phyloP scores from a whole-genome alignment of 2,329 filamentous ascomycete genomes.

The Macrophomina tecta region DNA sequence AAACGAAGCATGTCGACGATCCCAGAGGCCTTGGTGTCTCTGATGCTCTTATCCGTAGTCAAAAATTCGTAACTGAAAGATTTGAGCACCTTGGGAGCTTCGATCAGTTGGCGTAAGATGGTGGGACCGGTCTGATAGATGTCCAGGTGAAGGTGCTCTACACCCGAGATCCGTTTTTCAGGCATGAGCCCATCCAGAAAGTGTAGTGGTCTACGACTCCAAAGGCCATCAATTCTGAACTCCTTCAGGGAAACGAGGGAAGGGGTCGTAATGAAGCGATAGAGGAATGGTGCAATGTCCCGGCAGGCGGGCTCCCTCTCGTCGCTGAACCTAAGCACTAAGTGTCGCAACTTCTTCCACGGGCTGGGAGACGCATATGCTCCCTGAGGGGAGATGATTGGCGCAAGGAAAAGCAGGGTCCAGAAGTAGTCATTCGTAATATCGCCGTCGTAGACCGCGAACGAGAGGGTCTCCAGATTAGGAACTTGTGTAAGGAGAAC shows the following conservation, averaged over 20 bases:
- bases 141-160: not conserved
- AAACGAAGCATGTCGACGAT: not conserved
- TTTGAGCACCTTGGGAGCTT: not conserved
- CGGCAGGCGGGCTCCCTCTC: not conserved
- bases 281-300: not conserved
- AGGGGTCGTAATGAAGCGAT: not conserved
- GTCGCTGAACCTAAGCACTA: not conserved
- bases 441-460: not conserved
- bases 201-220: not conserved
- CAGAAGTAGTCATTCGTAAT: not conserved
- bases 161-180: not conserved
- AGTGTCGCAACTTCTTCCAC: not conserved
- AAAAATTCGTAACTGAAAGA: not conserved
- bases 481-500: not conserved
- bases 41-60: not conserved
- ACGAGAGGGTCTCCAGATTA: not conserved
- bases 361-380: not conserved
- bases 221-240: not conserved
- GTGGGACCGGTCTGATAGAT: not conserved
- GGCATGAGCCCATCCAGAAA: not conserved
- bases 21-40: not conserved
- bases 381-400: not conserved
- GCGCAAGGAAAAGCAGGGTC: not conserved
- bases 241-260: not conserved
- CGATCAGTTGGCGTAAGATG: not conserved